phyloP scores from a whole-genome alignment of 208 protist species.

The Leishmania lainsoni region DNA sequence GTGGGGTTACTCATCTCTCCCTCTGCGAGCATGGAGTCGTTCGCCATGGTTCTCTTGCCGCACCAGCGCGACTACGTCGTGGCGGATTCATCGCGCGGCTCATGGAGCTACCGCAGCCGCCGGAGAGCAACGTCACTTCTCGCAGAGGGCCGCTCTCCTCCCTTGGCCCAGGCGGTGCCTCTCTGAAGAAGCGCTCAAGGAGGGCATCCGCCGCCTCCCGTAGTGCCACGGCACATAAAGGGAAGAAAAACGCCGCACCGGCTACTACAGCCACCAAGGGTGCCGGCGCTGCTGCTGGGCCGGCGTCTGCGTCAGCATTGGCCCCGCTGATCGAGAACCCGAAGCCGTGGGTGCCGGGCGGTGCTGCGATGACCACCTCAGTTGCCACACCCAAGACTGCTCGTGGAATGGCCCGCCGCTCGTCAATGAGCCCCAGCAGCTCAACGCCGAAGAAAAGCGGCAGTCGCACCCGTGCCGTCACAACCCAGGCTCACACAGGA shows the following conservation, averaged over 20 bases:
- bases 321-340: constrained; percentile 6
- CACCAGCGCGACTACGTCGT: not conserved
- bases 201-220: not conserved
- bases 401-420: not conserved
- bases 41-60: constrained; percentile 19
- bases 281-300: not conserved
- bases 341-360: constrained; percentile 23
- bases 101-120: not conserved
- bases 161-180: not conserved
- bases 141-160: not conserved
- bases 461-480: not conserved
- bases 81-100: not conserved
- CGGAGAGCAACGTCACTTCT: not conserved
- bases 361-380: not conserved
- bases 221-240: not conserved
- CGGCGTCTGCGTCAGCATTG: not conserved
- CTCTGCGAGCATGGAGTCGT: constrained; percentile 16
- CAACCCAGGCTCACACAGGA: not conserved
- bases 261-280: not conserved
- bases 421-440: not conserved
- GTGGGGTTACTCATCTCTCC: not conserved
- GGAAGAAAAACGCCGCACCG: not conserved
- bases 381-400: not conserved
- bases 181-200: not conserved
- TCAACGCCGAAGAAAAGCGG: not conserved